Conservation (phyloP, 208 protist genomes). For the Leishmania major region DNA sequence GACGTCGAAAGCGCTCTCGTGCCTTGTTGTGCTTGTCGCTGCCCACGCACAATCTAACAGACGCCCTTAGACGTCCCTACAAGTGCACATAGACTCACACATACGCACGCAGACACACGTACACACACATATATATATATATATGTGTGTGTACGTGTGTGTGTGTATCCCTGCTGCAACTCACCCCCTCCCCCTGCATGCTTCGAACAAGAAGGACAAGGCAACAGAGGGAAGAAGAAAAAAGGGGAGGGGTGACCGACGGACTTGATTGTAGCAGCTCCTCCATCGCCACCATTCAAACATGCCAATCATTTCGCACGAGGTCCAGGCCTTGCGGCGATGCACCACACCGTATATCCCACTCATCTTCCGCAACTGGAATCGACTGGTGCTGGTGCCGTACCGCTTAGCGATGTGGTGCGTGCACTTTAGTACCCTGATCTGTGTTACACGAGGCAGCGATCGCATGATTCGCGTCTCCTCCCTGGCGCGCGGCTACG, state of each 20-base stretch:
- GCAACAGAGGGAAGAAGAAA: neutral
- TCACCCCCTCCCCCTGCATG: neutral
- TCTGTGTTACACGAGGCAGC: conserved; percentile 52
- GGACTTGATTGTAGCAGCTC: neutral
- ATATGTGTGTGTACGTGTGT: neutral
- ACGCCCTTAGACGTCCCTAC: neutral
- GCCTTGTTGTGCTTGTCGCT: neutral
- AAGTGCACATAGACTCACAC: neutral
- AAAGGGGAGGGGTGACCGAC: neutral
- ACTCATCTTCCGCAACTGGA: conserved; percentile 38
- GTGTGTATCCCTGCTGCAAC: neutral
- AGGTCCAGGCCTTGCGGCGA: conserved; percentile 16
- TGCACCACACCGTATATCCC: conserved; percentile 16
- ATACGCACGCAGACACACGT: neutral
- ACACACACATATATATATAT: neutral
- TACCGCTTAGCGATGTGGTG: conserved; percentile 50
- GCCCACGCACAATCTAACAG: neutral
- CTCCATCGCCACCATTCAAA: neutral
- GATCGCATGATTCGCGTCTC: conserved; percentile 52
- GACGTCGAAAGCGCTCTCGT: neutral
- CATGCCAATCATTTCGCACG: conserved; percentile 27
- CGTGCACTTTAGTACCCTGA: conserved; percentile 60
- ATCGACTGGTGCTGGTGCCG: conserved; percentile 57
- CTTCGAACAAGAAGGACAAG: neutral
- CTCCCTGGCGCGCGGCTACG: conserved; percentile 39